phyloP scores from a whole-genome alignment of 371 early-diverging fungal species.

The Saksenaea vasiformis region DNA sequence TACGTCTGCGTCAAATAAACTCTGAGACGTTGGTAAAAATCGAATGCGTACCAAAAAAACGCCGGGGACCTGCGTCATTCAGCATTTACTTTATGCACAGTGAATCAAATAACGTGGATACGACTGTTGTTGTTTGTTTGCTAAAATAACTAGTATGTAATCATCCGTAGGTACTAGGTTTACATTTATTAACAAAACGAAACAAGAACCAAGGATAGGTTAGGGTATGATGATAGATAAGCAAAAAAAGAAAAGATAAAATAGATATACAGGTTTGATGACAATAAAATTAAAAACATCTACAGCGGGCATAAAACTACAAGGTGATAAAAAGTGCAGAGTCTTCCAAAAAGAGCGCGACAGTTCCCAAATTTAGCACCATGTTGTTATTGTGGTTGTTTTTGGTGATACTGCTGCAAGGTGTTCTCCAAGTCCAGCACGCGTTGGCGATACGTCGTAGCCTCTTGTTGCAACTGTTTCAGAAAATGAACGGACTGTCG shows the following conservation, averaged over 20 bases:
- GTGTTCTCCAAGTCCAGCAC: slow-evolving; percentile 71
- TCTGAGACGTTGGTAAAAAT: too few relatives aligned
- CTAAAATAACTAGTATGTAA: too few relatives aligned
- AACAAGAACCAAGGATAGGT: too few relatives aligned
- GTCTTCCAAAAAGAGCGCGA: neutral
- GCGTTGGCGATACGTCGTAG: slow-evolving; percentile 58
- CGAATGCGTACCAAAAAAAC: too few relatives aligned
- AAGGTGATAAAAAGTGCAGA: neutral
- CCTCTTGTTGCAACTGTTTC: slow-evolving; percentile 65
- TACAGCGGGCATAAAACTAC: slow-evolving; percentile 7
- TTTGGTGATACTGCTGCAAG: slow-evolving; percentile 18
- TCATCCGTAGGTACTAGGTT: too few relatives aligned
- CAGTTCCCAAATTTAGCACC: neutral
- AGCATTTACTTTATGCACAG: too few relatives aligned
- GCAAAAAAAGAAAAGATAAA: neutral
- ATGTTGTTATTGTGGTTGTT: slow-evolving; percentile 3
- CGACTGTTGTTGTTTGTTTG: too few relatives aligned
- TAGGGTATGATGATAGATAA: too few relatives aligned
- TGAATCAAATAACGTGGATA: too few relatives aligned
- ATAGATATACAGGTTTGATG: neutral
- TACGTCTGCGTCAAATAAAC: too few relatives aligned
- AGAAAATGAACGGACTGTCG: slow-evolving; percentile 92
- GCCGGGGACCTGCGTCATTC: too few relatives aligned
- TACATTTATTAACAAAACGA: too few relatives aligned
- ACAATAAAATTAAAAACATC: slow-evolving; percentile 5